These are phyloP conservation scores for Chlorencoelia australis DNA, from an alignment of 2,329 filamentous ascomycete genomes.

Conservation along the genomic window DNA sequence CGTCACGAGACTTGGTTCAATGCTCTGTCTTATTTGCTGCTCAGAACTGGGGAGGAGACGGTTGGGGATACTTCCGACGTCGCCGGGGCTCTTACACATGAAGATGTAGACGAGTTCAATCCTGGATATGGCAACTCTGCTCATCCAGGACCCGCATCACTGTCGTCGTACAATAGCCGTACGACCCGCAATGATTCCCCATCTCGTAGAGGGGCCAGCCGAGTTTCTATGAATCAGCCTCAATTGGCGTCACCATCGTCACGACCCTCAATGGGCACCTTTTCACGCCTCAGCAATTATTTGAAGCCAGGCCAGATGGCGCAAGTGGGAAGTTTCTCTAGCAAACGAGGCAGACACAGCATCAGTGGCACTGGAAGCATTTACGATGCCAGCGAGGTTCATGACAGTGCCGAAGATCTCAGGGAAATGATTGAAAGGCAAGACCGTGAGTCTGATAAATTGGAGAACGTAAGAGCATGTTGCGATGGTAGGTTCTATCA, in stretches of 20 bases:
- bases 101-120: conserved; percentile 74
- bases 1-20: conserved; percentile 99
- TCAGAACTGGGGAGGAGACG: conserved; percentile 61
- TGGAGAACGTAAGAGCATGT: conserved; percentile 94
- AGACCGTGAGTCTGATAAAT: conserved; percentile 63
- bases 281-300: conserved; percentile 51
- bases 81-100: conserved; percentile 44
- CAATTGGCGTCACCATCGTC: conserved; percentile 17
- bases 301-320: conserved; percentile 33
- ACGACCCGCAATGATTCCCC: conserved; percentile 58
- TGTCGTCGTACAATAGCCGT: conserved; percentile 74
- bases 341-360: conserved; percentile 41
- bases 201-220: conserved; percentile 22
- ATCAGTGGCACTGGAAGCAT: conserved; percentile 32
- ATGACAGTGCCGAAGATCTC: conserved; percentile 76
- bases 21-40: conserved; percentile 81
- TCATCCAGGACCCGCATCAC: conserved; percentile 49
- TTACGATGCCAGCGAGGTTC: conserved; percentile 46
- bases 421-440: conserved; percentile 69
- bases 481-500: conserved; percentile 72
- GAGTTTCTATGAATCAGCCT: conserved; percentile 11
- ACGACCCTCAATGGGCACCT: conserved; percentile 32
- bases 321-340: conserved; percentile 39
- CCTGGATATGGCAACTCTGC: conserved; percentile 40
- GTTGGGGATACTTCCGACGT: conserved; percentile 46